Evolutionary conservation across 1,284 basidiomycete species (phyloP).

Genomic region (Naganishia albida): DNA sequence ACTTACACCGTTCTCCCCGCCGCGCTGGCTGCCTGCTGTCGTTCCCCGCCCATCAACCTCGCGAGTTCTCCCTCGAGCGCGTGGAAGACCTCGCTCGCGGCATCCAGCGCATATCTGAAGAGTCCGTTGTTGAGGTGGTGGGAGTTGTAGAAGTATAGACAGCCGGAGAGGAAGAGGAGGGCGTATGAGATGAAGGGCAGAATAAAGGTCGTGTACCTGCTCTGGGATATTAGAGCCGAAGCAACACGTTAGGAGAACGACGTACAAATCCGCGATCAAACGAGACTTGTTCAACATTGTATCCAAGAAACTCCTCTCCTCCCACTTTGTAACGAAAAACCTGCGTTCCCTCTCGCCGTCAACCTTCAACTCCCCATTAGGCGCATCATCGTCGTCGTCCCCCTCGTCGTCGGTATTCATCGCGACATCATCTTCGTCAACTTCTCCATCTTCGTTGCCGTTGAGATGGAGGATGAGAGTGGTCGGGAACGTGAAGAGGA

Average conservation of each 20-base stretch:
- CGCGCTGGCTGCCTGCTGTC: background rate
- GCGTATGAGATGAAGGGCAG: constrained; percentile 25
- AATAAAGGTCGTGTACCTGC: constrained; percentile 25
- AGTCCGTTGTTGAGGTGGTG: constrained; percentile 28
- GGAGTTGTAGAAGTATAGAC: constrained; percentile 23
- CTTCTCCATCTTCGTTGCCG: constrained; percentile 30
- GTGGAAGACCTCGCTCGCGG: constrained; percentile 19
- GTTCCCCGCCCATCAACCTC: constrained; percentile 10
- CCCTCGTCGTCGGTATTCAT: constrained; percentile 13
- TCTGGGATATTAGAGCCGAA: no score
- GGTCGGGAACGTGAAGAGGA: constrained; percentile 29
- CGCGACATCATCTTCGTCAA: constrained; percentile 27
- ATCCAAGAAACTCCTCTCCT: constrained; percentile 31
- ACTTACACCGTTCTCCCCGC: background rate
- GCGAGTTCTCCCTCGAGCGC: constrained; percentile 12
- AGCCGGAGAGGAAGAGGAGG: constrained; percentile 28
- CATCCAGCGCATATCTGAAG: constrained; percentile 24
- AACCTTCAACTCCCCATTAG: constrained; percentile 5
- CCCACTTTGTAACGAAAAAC: constrained; percentile 32
- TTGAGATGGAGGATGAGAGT: constrained; percentile 29
- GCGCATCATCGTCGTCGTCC: background rate
- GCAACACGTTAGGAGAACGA: background rate
- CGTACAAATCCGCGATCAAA: background rate
- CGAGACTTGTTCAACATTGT: constrained; percentile 5
- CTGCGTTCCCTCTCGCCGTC: constrained; percentile 25